These are phyloP conservation scores for Gloeostereum incarnatum DNA, from an alignment of 768 basidiomycete species.

Conservation along the genomic window DNA sequence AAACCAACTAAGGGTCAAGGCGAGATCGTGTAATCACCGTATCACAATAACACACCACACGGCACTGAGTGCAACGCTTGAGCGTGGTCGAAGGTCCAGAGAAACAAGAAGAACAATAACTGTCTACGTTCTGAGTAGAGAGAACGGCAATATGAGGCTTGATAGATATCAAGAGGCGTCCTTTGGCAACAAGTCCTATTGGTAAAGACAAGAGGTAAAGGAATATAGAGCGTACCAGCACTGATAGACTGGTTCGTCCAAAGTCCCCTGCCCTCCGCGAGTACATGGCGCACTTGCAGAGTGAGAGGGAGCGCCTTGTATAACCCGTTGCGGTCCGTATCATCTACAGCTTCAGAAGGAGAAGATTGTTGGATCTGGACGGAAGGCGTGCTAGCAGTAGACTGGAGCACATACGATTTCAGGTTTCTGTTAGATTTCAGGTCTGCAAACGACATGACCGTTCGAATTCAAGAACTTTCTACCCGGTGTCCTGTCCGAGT, in stretches of 20 bases:
- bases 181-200: conserved; percentile 25
- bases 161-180: conserved; percentile 44
- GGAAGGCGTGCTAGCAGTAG: no score
- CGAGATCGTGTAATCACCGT: conserved; percentile 33
- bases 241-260: conserved; percentile 22
- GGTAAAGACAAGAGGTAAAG: background rate
- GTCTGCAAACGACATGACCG: conserved; percentile 20
- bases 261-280: conserved; percentile 33
- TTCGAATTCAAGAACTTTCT: no score
- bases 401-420: conserved; percentile 27
- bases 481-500: no score
- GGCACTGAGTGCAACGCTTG: conserved; percentile 71
- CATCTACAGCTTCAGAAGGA: conserved; percentile 16
- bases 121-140: conserved; percentile 49
- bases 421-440: conserved; percentile 19
- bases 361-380: conserved; percentile 11
- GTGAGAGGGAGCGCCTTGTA: conserved; percentile 25
- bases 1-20: conserved; percentile 3
- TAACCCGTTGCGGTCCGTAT: conserved; percentile 12
- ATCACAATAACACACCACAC: conserved; percentile 67
- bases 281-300: conserved; percentile 28
- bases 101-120: conserved; percentile 66
- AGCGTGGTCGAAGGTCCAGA: conserved; percentile 27
- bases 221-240: background rate
- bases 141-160: conserved; percentile 57